phyloP scores from a whole-genome alignment of 169 alveolate genomes.

The Plasmodium chabaudi region DNA sequence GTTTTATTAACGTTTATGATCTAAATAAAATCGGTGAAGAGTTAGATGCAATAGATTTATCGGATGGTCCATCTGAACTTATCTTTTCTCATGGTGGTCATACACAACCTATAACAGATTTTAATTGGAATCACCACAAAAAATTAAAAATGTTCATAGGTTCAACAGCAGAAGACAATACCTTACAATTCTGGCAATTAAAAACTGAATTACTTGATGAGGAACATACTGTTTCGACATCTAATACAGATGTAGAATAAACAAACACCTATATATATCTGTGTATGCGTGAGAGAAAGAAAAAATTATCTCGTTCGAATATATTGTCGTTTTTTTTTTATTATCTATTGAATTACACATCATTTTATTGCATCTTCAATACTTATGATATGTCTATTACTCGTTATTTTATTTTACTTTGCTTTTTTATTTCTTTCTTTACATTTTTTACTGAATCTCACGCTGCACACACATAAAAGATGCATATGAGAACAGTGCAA shows the following conservation, averaged over 20 bases:
- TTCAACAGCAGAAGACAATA: conserved; percentile 54
- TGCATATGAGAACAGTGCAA: too few relatives aligned
- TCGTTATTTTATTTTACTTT: too few relatives aligned
- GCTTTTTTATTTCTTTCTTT: too few relatives aligned
- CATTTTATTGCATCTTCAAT: too few relatives aligned
- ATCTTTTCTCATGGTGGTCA: conserved; percentile 70
- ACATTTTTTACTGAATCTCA: too few relatives aligned
- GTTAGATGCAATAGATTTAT: conserved; percentile 58
- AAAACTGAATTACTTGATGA: conserved; percentile 57
- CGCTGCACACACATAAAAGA: too few relatives aligned
- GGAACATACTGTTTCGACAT: conserved; percentile 34
- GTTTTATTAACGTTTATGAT: conserved; percentile 46
- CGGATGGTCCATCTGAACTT: conserved; percentile 62
- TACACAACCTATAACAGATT: conserved; percentile 56
- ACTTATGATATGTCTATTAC: too few relatives aligned
- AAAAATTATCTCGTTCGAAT: not conserved
- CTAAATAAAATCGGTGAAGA: conserved; percentile 63
- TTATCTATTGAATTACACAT: too few relatives aligned
- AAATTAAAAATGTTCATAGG: conserved; percentile 60
- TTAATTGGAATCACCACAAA: conserved; percentile 68
- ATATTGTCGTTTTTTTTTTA: too few relatives aligned
- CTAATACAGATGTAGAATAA: conserved; percentile 64
- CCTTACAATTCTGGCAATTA: conserved; percentile 62
- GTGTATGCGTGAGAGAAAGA: not conserved
- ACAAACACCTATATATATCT: not conserved